Evolutionary conservation across 495 filamentous ascomycete genomes (phyloP).

Genomic region (Aspergillus incahuasiensis): DNA sequence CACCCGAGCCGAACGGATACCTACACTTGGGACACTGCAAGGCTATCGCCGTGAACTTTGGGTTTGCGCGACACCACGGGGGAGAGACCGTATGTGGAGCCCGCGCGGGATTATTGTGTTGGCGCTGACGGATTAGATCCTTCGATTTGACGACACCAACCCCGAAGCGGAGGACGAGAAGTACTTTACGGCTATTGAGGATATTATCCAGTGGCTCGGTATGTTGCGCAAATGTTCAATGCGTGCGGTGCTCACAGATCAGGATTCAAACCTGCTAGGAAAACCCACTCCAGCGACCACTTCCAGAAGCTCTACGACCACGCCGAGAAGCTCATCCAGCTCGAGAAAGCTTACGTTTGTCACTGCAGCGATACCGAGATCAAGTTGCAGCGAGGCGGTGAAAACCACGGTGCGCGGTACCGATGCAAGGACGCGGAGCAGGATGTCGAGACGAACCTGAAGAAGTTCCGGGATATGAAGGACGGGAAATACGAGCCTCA

Average conservation of each 20-base stretch:
- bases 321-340: slow-evolving; percentile 76
- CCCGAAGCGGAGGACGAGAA: slow-evolving; percentile 76
- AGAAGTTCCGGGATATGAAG: slow-evolving; percentile 83
- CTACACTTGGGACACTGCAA: slow-evolving; percentile 92
- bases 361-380: slow-evolving; percentile 68
- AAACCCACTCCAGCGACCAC: slow-evolving; percentile 80
- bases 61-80: slow-evolving; percentile 81
- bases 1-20: slow-evolving; percentile 75
- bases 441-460: slow-evolving; percentile 63
- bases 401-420: slow-evolving; percentile 50
- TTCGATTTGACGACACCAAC: slow-evolving; percentile 76
- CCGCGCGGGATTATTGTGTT: not conserved
- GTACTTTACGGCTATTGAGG: slow-evolving; percentile 72
- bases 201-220: slow-evolving; percentile 74
- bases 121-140: slow-evolving; percentile 7
- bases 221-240: not conserved
- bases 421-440: slow-evolving; percentile 11
- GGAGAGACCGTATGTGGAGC: slow-evolving; percentile 38
- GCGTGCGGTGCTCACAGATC: not conserved
- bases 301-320: slow-evolving; percentile 85
- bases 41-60: slow-evolving; percentile 97
- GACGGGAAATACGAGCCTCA: slow-evolving; percentile 86
- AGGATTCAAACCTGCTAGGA: slow-evolving; percentile 65
- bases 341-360: slow-evolving; percentile 75
- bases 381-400: slow-evolving; percentile 78